These are phyloP conservation scores for Dispira parvispora DNA, from an alignment of 192 early-diverging fungal genomes.

Conservation along the genomic window DNA sequence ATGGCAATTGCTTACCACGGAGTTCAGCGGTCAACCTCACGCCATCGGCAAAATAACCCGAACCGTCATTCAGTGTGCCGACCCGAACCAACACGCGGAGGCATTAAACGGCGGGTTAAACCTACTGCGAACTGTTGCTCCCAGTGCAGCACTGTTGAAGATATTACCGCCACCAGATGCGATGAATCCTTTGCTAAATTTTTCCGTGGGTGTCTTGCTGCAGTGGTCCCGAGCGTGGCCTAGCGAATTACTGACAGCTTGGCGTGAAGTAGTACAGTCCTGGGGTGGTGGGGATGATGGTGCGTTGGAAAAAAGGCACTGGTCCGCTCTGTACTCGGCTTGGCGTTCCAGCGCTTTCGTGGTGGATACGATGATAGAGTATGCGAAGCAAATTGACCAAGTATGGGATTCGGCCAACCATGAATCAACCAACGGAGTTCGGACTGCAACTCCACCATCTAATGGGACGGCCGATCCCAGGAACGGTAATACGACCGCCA, in stretches of 20 bases:
- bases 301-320: background rate
- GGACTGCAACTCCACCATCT: too few relatives aligned
- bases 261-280: background rate
- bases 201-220: background rate
- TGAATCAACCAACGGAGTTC: too few relatives aligned
- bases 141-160: background rate
- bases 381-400: background rate
- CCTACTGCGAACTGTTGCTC: background rate
- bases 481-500: too few relatives aligned
- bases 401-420: background rate
- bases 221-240: background rate
- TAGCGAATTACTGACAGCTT: background rate
- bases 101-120: background rate
- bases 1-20: slow-evolving; percentile 33
- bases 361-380: background rate
- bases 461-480: too few relatives aligned
- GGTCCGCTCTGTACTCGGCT: background rate
- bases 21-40: slow-evolving; percentile 17
- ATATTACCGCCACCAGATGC: slow-evolving; percentile 22
- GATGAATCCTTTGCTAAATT: slow-evolving; percentile 23
- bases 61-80: slow-evolving; percentile 9
- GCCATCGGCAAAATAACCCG: slow-evolving; percentile 11
- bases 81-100: slow-evolving; percentile 11
- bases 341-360: background rate
- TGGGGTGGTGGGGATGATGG: too few relatives aligned